Evolutionary conservation across 345 rosid species (phyloP), one percentile per base, ranked within the genome.

Genomic region (Ceriops zippeliana): DNA sequence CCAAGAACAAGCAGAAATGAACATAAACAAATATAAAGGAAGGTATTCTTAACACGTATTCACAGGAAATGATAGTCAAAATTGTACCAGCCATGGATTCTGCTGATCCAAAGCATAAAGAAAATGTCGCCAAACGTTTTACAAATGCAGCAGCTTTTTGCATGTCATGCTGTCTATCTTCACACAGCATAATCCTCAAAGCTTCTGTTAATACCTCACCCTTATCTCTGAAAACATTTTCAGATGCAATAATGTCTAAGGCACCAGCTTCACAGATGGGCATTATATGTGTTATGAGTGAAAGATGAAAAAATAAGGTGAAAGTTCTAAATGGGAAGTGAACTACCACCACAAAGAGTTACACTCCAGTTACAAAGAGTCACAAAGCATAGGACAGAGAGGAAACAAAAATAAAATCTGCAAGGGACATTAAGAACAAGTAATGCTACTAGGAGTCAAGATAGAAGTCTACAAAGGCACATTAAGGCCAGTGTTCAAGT

Each of bases 81-180:
- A 46, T 9, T 74, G 56, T 76, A 95, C 98, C 93, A 37, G 99
- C 86, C 93, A 92, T 90, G 65, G 93, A 83, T 77, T 96, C 97
- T 21, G 98, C 92, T 62, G 92, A 86, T 30, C 92, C 96, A 69
- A 83, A 83, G 87, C 85, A 87, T 56, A 96, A 77, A 0, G 92
- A 91, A 57, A 90, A 90, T 24, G 93, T 90, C 61, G 98, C 93
- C 75, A 96, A 78, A 63, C 97, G 97, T 79, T 96, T 90, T 22
- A 82, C 89, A 76, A 95, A 95, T 11, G 98, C 99, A 24, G 98
- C 98, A n/a, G 98, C 85, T 76, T 92, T 96, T 72, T 89, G 96
- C 98, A 89, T 92, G 81, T 96, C 99, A 62, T 89, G 98, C 42
- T 91, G 98, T 68, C 97, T 86, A 75, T 95, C 99, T 15, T 95